phyloP scores from a whole-genome alignment of 345 rosid species.

The Atalantia buxifolia region DNA sequence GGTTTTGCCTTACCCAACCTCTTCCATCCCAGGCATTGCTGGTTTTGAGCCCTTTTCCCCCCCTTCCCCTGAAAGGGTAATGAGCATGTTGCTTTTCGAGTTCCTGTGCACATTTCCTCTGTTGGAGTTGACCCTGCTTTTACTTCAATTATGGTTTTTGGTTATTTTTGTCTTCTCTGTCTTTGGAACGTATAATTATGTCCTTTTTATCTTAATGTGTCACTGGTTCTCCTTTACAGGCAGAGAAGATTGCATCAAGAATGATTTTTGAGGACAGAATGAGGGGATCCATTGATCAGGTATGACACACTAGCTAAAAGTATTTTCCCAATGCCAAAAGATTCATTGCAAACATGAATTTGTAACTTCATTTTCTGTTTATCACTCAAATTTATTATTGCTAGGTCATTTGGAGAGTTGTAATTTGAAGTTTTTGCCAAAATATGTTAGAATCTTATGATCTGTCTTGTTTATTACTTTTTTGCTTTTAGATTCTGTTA shows the following conservation, averaged over 20 bases:
- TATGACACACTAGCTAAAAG: conserved; percentile 9
- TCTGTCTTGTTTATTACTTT: background rate
- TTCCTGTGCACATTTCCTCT: background rate
- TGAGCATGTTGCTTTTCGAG: background rate
- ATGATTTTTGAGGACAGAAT: conserved; percentile 95
- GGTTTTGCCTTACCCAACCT: background rate
- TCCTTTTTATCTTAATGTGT: background rate
- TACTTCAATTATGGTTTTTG: background rate
- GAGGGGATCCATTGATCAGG: conserved; percentile 99
- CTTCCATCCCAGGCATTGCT: background rate
- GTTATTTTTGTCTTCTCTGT: background rate
- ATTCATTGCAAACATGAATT: background rate
- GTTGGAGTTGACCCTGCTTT: background rate
- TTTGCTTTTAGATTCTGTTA: background rate
- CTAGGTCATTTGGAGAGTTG: background rate
- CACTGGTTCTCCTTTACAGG: conserved; percentile 36
- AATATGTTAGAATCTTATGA: background rate
- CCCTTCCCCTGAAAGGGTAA: background rate
- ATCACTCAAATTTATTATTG: background rate
- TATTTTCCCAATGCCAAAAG: background rate
- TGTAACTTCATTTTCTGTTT: background rate
- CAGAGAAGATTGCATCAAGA: conserved; percentile 97
- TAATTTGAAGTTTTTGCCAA: background rate
- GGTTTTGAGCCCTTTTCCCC: background rate
- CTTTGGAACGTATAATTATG: background rate